Percentiles rank a stretch among this genome's conserved stretches.
Conservation (phyloP, 129 eudicot species). For the Flaveria trinervia region DNA sequence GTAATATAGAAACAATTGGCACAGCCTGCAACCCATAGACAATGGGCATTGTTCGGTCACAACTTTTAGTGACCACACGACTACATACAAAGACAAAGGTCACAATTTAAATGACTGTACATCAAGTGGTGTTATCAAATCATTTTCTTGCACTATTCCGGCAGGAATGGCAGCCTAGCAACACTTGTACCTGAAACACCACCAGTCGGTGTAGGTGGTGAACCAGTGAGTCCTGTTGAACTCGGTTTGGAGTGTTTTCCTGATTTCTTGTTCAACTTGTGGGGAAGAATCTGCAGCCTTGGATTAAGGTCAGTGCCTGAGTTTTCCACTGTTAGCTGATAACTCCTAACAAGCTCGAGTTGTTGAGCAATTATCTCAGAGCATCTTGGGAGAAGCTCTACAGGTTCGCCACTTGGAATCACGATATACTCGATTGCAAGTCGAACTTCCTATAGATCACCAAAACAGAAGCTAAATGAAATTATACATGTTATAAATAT, state of each 20-base stretch:
- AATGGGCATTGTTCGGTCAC: constrained; percentile 23
- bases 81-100: constrained; percentile 19
- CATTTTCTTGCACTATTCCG: constrained; percentile 47
- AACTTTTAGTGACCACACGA: constrained; percentile 21
- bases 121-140: constrained; percentile 33
- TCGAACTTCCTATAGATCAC: constrained; percentile 72
- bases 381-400: constrained; percentile 93
- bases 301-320: constrained; percentile 91
- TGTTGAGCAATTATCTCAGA: constrained; percentile 89
- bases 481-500: not conserved
- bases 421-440: constrained; percentile 98
- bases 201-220: constrained; percentile 2
- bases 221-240: constrained; percentile 2
- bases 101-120: constrained; percentile 59
- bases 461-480: constrained; percentile 3
- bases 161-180: constrained; percentile 71
- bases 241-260: constrained; percentile 37
- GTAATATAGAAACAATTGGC: constrained; percentile 31
- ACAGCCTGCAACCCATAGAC: not conserved
- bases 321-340: constrained; percentile 78
- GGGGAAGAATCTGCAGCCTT: constrained; percentile 89
- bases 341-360: constrained; percentile 87
- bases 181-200: constrained; percentile 56
- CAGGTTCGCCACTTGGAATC: constrained; percentile 94
- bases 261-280: constrained; percentile 51